Base-by-base conservation (phyloP, 352 stramenopile genomes). In the Pythium insidiosum region DNA sequence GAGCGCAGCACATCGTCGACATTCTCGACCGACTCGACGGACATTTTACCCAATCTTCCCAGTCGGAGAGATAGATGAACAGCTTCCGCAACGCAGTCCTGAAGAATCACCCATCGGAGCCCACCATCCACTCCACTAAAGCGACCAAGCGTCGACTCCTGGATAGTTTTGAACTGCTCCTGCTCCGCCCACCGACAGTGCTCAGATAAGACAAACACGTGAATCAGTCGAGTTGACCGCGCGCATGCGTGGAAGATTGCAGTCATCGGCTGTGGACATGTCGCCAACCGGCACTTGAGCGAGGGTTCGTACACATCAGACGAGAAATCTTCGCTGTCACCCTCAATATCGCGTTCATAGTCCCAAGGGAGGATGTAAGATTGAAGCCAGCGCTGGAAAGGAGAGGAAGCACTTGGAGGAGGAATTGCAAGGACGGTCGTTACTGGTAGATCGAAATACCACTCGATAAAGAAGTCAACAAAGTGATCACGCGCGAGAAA, bases 401-500 rank as follows among this genome's bases (percentile, higher is more conserved):
- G 73, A 22, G 77, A 92, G 34, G 74, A 88, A 19, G 69, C 53
- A 12, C 63, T 84, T 33, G 80, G 78, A 4, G 73, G 37, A 34
- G 74, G 70, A 13, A 93, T 63, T 4, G 67, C 50, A 12, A 93
- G 51, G 20, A 93, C 50, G 6, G 53, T 47, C 30, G 63, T 68
- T 1, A 88, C 55, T 31, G 80, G 75, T 16, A 90, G 64, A n/a
- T 68, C 69, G 42, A 85, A 90, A 40, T 73, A 93, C 80, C 80
- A 93, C 55, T 87, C 71, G 39, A 93, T 53, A 57, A 90, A 92
- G 52, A 88, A 38, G 43, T 29, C 38, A 16, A 68, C 60, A 54
- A 65, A 60, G 20, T 64, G 58, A 49, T 59, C 47, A 4, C 63
- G 62, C 16, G 52, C 41, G 31, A 90, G 57, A 41, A 88, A 83